phyloP scores from a whole-genome alignment of 495 filamentous ascomycete species.

The Penicillium coprophilum region DNA sequence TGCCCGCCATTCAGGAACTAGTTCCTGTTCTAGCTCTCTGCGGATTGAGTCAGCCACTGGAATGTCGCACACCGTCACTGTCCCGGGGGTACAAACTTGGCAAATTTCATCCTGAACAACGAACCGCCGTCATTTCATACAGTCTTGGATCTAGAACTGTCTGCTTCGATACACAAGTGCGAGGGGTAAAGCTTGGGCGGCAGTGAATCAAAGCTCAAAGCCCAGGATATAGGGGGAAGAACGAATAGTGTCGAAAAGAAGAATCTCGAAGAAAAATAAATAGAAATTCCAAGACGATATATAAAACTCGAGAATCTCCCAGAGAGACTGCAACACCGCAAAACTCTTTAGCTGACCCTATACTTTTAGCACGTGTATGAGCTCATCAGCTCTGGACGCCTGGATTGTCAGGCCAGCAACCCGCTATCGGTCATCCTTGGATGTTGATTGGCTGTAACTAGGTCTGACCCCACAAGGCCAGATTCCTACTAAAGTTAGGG shows the following conservation, averaged over 20 bases:
- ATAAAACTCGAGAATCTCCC: constrained; percentile 3
- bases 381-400: constrained; percentile 3
- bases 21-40: constrained; percentile 80
- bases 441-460: neutral
- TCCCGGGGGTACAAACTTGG: constrained; percentile 49
- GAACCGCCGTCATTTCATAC: constrained; percentile 25
- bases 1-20: constrained; percentile 87
- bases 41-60: constrained; percentile 25
- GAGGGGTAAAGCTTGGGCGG: constrained; percentile 6
- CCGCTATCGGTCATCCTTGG: constrained; percentile 1
- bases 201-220: neutral
- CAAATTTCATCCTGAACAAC: constrained; percentile 58
- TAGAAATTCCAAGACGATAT: neutral
- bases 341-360: neutral
- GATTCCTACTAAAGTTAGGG: constrained; percentile 14
- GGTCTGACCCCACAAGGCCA: constrained; percentile 10
- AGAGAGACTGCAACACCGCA: neutral
- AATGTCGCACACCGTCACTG: constrained; percentile 9
- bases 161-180: constrained; percentile 7
- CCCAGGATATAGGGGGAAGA: neutral
- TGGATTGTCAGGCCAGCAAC: neutral
- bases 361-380: constrained; percentile 16
- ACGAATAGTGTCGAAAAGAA: neutral
- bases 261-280: neutral
- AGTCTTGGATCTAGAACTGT: neutral